Percentiles rank a stretch among this genome's conserved stretches.
phyloP scores from a whole-genome alignment of 208 protist species.

The Naegleria lovaniensis region DNA sequence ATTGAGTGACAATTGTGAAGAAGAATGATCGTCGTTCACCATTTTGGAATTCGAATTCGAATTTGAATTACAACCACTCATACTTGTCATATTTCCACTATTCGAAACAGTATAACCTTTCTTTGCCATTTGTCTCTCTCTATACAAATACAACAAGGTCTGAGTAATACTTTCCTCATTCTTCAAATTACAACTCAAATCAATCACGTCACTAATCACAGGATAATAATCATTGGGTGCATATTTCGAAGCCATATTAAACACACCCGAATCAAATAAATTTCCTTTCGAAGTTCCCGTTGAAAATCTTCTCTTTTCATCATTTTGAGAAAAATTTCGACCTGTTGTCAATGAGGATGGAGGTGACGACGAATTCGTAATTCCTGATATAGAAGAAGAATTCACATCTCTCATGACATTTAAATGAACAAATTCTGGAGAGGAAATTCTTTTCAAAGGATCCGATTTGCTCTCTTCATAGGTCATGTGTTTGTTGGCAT shows the following conservation, averaged over 20 bases:
- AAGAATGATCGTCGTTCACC: too few species aligned
- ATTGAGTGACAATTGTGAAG: too few species aligned
- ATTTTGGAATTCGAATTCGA: too few species aligned
- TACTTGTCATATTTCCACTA: too few species aligned
- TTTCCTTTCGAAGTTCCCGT: not conserved
- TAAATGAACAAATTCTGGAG: not conserved
- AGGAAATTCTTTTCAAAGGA: not conserved
- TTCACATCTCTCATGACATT: not conserved
- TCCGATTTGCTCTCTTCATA: not conserved
- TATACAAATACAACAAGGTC: not conserved
- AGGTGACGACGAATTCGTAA: too few species aligned
- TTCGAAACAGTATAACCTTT: not conserved
- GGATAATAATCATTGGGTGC: conserved; percentile 7
- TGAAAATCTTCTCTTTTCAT: not conserved
- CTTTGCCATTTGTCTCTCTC: not conserved
- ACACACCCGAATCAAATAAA: not conserved
- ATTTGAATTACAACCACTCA: too few species aligned
- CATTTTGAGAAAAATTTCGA: not conserved
- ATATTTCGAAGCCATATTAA: not conserved
- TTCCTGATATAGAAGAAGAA: not conserved
- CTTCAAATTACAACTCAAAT: conserved; percentile 16
- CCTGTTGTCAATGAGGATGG: not conserved
- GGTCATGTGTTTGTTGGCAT: not conserved
- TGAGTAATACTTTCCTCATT: not conserved
- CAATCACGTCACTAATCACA: not conserved